Evolutionary conservation across 2,329 filamentous ascomycete species (phyloP), one percentile per base, ranked within the genome.

Genomic region (Aspergillus intermedius): DNA sequence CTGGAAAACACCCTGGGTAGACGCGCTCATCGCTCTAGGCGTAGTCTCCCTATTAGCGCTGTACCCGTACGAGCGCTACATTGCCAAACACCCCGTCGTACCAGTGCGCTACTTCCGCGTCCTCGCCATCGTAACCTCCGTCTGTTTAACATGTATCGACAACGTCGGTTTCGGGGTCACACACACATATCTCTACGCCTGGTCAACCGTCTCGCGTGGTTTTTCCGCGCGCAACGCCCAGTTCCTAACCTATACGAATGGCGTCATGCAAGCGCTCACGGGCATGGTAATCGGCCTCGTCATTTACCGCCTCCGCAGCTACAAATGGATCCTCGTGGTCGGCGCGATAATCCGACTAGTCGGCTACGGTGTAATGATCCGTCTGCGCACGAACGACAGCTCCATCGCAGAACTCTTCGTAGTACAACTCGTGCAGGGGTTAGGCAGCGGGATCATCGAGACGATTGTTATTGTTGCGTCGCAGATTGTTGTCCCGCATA

Each of bases 331-430:
- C 2, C 60, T 67, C 10, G 59, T 77, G 19, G 51, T 60, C 3
- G 74, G 72, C 4, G 63, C 68, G 1, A 47, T 65, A 2, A 54
- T 78, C 28, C 72, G 74, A 9, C 56, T 76, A 8, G 54, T 77
- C 28, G 75, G 76, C 4, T 77, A 78, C 49, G 75, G 74, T 3
- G 55, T 77, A 25, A 78, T 78, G 76, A 65, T 77, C 25, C 68
- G 75, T 2, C 67, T 78, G 7, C 69, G 74, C 3, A 73, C 65
- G 0, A 63, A 67, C 42, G 54, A 65, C 34, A 77, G 73, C 56
- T 69, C 69, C 3, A 53, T 63, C 0, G 71, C 64, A 6, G 76
- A 78, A 58, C 63, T 78, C 1, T 74, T 77, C 53, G 52, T 72
- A 22, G 71, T 76, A 1, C 76, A 78, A 54, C 57, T 72, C 10